Evolutionary conservation across 139 green algal species (phyloP), one percentile per base, ranked within the genome.

Genomic region (Coelastrella sp.): DNA sequence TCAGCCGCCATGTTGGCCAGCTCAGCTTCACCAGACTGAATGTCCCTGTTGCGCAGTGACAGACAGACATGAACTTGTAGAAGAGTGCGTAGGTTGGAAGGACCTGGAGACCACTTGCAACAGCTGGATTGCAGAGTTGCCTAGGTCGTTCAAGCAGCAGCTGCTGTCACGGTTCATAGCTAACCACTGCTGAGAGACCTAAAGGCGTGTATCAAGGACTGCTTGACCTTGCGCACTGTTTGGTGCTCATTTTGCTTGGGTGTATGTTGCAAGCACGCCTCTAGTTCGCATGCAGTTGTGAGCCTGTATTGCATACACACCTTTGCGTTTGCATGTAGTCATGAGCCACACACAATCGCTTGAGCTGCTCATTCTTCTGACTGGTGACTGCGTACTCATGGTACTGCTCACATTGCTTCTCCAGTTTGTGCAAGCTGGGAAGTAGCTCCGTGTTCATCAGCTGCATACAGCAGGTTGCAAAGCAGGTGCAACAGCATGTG

Each of bases 371-470:
- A 17, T 86, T 75, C 14, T 57, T 19, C 58, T 92, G 19, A 91
- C 93, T 85, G 57, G 80, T 89, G 47, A 89, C 80, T n/a, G 88
- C 94, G 92, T 94, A 98, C 92, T 98, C 94, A 88, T 97, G 96
- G 94, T 98, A 99, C 89, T 97, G 80, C 47, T 90, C 92, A 79
- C 96, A 95, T 92, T 98, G 95, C 76, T 94, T 92, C 76, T 96
- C 92, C 85, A 99, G 93, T 85, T 95, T 96, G 90, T 97, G 93
- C 76, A 99, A 90, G 6, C 95, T 94, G 0, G 98, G 98, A 93
- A 97, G 83, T 74, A 99, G 97, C 81, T 99, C 96, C n/a, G 97
- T 93, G 5, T 94, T 79, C 59, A 99, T 92, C 74, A 99, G 93
- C 96, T 97, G 94, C 47, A 73, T 11, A 16, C 71, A 77, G 71